Evolutionary conservation across 495 filamentous ascomycete species (phyloP).

Genomic region (Penicillium antarcticum): DNA sequence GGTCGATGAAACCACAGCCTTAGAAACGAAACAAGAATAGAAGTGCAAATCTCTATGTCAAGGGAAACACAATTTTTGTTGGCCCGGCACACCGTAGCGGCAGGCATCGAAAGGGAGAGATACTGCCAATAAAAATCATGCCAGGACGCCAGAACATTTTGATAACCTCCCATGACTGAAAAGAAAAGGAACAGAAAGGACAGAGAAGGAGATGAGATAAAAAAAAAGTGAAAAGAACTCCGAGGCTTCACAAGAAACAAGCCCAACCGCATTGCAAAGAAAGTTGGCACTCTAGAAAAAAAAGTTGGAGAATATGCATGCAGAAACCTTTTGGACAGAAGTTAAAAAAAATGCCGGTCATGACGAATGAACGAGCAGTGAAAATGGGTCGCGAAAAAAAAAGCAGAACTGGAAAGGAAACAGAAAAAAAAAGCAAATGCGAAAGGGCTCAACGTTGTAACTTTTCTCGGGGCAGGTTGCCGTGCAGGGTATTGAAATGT

Average conservation of each 20-base stretch:
- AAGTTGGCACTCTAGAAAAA: constrained; percentile 13
- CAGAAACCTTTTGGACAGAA: constrained; percentile 17
- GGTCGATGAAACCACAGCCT: constrained; percentile 10
- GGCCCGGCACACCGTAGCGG: constrained; percentile 31
- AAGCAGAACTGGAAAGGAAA: constrained; percentile 10
- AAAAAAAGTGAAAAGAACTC: constrained; percentile 10
- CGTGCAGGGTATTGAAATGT: constrained; percentile 32
- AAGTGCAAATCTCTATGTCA: constrained; percentile 36
- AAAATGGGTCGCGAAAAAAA: constrained; percentile 10
- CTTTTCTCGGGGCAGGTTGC: constrained; percentile 7
- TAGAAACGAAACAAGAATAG: constrained; percentile 1
- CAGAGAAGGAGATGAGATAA: constrained; percentile 8
- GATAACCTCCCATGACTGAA: constrained; percentile 30
- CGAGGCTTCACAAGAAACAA: constrained; percentile 16
- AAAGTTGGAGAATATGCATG: constrained; percentile 21
- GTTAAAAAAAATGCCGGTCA: constrained; percentile 17
- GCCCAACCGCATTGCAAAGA: constrained; percentile 15
- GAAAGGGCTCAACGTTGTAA: constrained; percentile 20
- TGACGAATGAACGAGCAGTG: constrained; percentile 21
- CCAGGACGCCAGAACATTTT: constrained; percentile 43
- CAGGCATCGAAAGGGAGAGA: constrained; percentile 32
- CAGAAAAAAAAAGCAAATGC: constrained; percentile 6
- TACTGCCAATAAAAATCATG: constrained; percentile 39
- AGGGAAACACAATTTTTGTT: constrained; percentile 24
- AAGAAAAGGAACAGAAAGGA: constrained; percentile 17